These are phyloP conservation scores for Pichia sp. DNA, from an alignment of 1,139 yeast genomes.

Conservation along the genomic window DNA sequence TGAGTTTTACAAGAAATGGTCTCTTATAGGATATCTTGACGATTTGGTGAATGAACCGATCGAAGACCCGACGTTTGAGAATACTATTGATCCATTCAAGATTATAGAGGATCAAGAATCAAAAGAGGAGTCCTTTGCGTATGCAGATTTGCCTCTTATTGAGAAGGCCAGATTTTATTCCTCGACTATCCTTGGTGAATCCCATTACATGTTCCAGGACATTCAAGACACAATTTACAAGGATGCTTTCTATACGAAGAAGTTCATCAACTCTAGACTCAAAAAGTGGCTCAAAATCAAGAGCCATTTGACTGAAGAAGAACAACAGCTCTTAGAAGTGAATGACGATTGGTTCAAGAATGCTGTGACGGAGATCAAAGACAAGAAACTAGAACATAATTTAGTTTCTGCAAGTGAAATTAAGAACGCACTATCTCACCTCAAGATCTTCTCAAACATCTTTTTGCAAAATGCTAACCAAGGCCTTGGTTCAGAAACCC, in stretches of 20 bases:
- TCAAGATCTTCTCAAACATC: conserved; percentile 21
- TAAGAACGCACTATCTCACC: conserved; percentile 19
- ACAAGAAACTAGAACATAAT: conserved; percentile 20
- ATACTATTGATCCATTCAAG: conserved; percentile 19
- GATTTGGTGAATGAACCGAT: conserved; percentile 25
- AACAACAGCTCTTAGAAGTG: conserved; percentile 17
- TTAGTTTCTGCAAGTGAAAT: conserved; percentile 21
- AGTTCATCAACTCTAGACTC: conserved; percentile 21
- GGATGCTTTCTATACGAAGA: conserved; percentile 23
- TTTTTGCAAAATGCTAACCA: conserved; percentile 13
- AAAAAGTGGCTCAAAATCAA: conserved; percentile 23
- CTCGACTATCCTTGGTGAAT: conserved; percentile 15
- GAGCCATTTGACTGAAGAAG: conserved; percentile 17
- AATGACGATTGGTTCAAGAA: conserved; percentile 20
- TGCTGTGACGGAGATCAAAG: conserved; percentile 15
- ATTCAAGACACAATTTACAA: conserved; percentile 23
- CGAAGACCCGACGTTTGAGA: conserved; percentile 15
- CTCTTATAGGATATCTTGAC: conserved; percentile 21
- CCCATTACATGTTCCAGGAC: conserved; percentile 21
- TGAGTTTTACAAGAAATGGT: conserved; percentile 22
- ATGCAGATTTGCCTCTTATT: conserved; percentile 7
- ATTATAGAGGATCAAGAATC: conserved; percentile 11
- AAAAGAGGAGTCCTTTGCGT: conserved; percentile 15
- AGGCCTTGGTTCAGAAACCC: background rate
- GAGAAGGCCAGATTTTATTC: conserved; percentile 18